These are phyloP conservation scores for Sclerotinia spermophila DNA, from an alignment of 2,329 filamentous ascomycete genomes.

Conservation along the genomic window DNA sequence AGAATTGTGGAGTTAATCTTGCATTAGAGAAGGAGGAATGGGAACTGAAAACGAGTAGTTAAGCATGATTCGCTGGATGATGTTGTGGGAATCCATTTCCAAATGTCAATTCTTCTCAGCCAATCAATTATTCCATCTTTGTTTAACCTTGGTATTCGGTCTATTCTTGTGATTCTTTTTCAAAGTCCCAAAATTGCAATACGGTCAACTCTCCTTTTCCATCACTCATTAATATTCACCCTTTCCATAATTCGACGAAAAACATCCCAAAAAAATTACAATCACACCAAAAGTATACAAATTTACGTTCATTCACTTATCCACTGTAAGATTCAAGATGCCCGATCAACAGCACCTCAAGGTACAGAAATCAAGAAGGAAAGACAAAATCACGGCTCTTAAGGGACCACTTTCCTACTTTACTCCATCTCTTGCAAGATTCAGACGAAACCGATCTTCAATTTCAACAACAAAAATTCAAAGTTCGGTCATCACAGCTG, in stretches of 20 bases:
- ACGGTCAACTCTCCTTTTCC: rapidly evolving
- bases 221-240: background rate
- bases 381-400: background rate
- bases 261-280: background rate
- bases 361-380: background rate
- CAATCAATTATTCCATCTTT: background rate
- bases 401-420: background rate
- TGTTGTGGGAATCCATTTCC: background rate
- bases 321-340: background rate
- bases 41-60: background rate
- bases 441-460: background rate
- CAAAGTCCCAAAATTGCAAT: background rate
- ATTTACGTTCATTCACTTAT: background rate
- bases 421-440: background rate
- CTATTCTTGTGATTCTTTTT: background rate
- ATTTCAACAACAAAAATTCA: too few relatives aligned
- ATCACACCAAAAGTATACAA: background rate
- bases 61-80: background rate
- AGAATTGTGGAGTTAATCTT: background rate
- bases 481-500: background rate
- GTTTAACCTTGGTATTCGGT: background rate
- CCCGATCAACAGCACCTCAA: background rate
- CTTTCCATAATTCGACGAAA: background rate
- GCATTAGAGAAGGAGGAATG: background rate
- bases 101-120: rapidly evolving